Evolutionary conservation across 129 eudicot species (phyloP), one percentile per base, ranked within the genome.

Genomic region (Flaveria bidentis): DNA sequence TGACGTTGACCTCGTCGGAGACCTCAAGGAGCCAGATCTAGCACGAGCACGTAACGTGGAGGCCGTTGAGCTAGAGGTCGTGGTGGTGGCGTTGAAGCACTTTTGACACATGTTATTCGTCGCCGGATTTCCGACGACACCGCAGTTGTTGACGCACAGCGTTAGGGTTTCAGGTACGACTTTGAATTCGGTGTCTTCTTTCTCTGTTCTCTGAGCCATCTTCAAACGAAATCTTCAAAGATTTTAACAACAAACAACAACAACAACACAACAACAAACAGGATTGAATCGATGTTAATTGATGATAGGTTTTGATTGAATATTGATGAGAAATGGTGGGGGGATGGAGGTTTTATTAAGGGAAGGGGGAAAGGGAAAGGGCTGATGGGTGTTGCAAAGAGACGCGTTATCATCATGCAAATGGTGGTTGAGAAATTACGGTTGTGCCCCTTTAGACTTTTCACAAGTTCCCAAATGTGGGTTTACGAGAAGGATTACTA

Each of bases 151-250:
- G 76, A 87, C 79, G 75, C 96, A 87, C 1, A 77, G 81, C 4
- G 87, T 76, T 33, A 84, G 47, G 41, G 87, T 76, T 74, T 90
- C 96, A 0, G 92, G 87, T 30, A 87, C 96, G n/a, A 51, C 75
- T 68, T 89, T 87, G 85, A 87, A 85, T 47, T 89, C 96, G 14
- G 96, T 85, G 22, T 90, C 96, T 76, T 90, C 92, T 62, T 90
- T 83, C 68, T 85, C 92, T 22, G 92, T 90, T 55, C 73, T 84
- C 74, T 89, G 96, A 25, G 96, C 96, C 96, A 89, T 89, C 3
- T 58, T 79, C 26, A 9, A 58, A 33, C 30, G 14, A 11, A 15
- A 20, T 8, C 13, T 55, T 15, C 15, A 8, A 41, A 2, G 56
- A 51, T 51, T 14, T 65, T 41, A 20, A 73, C 77, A 28, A n/a